Base-by-base conservation (phyloP, 352 stramenopile species). In the Phytophthora pisi region DNA sequence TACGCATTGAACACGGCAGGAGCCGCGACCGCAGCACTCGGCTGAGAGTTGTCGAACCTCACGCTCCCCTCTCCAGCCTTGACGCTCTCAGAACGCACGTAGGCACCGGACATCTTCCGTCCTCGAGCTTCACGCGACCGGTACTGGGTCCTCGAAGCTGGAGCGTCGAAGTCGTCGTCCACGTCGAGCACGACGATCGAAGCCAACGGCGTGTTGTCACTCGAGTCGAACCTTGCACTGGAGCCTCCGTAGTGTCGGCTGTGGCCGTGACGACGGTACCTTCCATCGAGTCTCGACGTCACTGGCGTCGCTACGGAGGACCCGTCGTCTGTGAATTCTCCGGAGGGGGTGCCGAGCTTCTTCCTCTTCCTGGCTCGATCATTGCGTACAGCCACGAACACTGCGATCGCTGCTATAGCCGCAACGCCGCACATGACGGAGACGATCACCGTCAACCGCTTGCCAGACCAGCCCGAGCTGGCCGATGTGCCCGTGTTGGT, bases 301-400 rank as follows among this genome's bases (percentile, higher is more conserved):
- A 59, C 64, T 1, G 71, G 62, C 9, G 57, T 74, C 18, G 10
- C 57, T 20, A 71, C 51, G 9, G 47, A 62, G 8, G 57, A 77
- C 5, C 64, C 43, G 4, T 77, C 57, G 28, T 66, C 51, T 1
- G 49, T 60, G 34, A 59, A 68, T 34, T 77, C 63, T 5, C 78
- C 58, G 24, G 24, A 47, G 2, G 75, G 77, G 9, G 74, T 88
- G 36, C 65, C 61, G 2, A 76, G 65, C 28, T 51, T 70, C 3
- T 67, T 78, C 3, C 63, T 58, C 52, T 66, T 73, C 16, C 42
- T 64, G 43, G 20, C 51, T 24, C 69, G 56, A 28, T 70, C 54
- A 16, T 64, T 78, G 20, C 72, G 75, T 10, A 81, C 50, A 20
- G 75, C 70, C 7, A 77, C 62, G 50, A 88, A 77, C n/a, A 84